Base-by-base conservation (phyloP, 257 asterid species). In the Salvia rosmarinus region DNA sequence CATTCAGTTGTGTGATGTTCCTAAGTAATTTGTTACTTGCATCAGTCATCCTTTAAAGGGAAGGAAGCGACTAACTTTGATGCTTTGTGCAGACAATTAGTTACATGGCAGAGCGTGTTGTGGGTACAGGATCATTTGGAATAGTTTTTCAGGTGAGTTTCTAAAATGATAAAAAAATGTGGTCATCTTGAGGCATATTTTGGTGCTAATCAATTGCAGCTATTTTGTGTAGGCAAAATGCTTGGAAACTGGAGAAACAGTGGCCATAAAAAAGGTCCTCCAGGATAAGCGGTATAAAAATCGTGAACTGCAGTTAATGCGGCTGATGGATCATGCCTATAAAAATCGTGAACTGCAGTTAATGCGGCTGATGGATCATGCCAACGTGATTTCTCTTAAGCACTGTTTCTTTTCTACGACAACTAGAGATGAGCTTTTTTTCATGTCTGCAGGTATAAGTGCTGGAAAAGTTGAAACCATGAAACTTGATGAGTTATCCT, bases 31-130 rank as follows among this genome's bases (percentile, higher is more conserved):
- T 34, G n/a, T 51, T 77, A 9, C 44, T 59, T 50, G 54, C 40
- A 13, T 49, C 17, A 6, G 47, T 58, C 35, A 54, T 47, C 66
- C 60, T 61, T 44, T 20, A 58, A 23, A 40, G 46, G 32, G 40
- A 39, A 49, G 74, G 67, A 71, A 79, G 75, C 37, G 61, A 12
- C 75, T 70, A 54, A 43, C 58, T 58, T 17, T 82, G 77, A 67
- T 79, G 74, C 76, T 80, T 76, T 82, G 67, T 77, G 83, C 89
- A 90, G 98, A 92, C 97, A 23, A 90, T 90, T 76, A 92, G 97
- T 82, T 92, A 90, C 86, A 92, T 90, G 98, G 97, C 98, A 62
- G 95, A 90, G 84, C 91, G 97, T 51, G 95, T 92, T 56, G 97
- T 92, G 61, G 98, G 98, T 50, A 90, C 92, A 28, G 97, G 98